phyloP scores from a whole-genome alignment of 2,329 filamentous ascomycete genomes.

The Ophiostoma angusticollis region DNA sequence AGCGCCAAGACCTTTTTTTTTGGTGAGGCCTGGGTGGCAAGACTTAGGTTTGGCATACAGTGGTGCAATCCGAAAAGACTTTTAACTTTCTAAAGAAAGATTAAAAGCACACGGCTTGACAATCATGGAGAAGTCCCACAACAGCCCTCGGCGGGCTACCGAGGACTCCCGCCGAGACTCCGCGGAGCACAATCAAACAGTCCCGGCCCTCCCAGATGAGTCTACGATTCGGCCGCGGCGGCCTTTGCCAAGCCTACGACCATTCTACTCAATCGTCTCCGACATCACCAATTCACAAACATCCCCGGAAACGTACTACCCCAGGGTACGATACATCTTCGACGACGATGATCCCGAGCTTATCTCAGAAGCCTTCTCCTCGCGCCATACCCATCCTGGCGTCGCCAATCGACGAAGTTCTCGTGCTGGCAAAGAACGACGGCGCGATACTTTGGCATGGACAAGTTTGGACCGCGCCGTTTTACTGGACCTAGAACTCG shows the following conservation, averaged over 20 bases:
- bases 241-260: conserved; percentile 45
- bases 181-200: background rate
- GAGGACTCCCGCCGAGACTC: too few species aligned
- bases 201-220: conserved; percentile 5
- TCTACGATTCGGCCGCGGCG: conserved; percentile 11
- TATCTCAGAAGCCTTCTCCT: conserved; percentile 51
- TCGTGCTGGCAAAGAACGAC: background rate
- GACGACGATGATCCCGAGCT: conserved; percentile 76
- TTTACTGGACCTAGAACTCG: conserved; percentile 40
- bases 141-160: background rate
- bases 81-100: too few species aligned
- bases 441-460: too few species aligned
- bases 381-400: conserved; percentile 20
- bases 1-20: too few species aligned
- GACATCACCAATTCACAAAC: conserved; percentile 45
- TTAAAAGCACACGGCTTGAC: too few species aligned
- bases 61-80: too few species aligned
- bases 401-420: background rate
- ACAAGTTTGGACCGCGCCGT: conserved; percentile 41
- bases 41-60: too few species aligned
- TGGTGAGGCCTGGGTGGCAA: too few species aligned
- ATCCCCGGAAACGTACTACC: conserved; percentile 55
- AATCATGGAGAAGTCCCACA: conserved; percentile 1
- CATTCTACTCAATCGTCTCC: conserved; percentile 76
- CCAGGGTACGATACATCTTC: conserved; percentile 84